phyloP scores from a whole-genome alignment of 1,284 basidiomycete genomes.

The Malassezia sympodialis region DNA sequence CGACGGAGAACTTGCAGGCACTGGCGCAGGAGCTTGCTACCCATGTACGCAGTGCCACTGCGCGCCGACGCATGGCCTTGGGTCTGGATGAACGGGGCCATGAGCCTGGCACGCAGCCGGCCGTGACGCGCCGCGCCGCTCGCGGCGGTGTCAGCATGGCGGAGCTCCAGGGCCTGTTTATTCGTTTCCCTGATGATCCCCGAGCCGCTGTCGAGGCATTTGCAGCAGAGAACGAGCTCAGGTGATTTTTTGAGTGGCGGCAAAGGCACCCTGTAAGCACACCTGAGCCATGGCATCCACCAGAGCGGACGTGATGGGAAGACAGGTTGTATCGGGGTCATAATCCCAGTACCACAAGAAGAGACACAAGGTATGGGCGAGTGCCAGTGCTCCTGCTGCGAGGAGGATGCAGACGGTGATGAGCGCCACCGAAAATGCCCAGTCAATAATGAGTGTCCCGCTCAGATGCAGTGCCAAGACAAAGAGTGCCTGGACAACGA shows the following conservation, averaged over 20 bases:
- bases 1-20: not conserved
- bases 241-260: slow-evolving; percentile 43
- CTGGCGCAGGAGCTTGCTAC: slow-evolving; percentile 2
- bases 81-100: slow-evolving; percentile 15
- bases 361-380: slow-evolving; percentile 63
- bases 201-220: slow-evolving; percentile 33
- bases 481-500: slow-evolving; percentile 27
- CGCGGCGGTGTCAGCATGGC: slow-evolving; percentile 48
- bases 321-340: slow-evolving; percentile 76
- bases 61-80: slow-evolving; percentile 12
- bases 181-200: slow-evolving; percentile 41
- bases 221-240: slow-evolving; percentile 6
- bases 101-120: slow-evolving; percentile 13
- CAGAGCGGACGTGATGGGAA: slow-evolving; percentile 78
- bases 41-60: slow-evolving; percentile 8
- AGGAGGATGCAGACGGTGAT: slow-evolving; percentile 21
- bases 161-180: slow-evolving; percentile 46
- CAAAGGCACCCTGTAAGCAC: slow-evolving; percentile 56
- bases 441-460: slow-evolving; percentile 34
- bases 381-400: slow-evolving; percentile 7
- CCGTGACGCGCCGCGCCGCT: slow-evolving; percentile 22
- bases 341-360: slow-evolving; percentile 70
- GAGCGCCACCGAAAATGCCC: slow-evolving; percentile 55
- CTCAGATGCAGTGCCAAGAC: slow-evolving; percentile 24
- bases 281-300: slow-evolving; percentile 86